A percentile compares a stretch with the other conserved stretches of the same genome.
Conservation (phyloP, 306 rosid species). For the Cicer bijugum region DNA sequence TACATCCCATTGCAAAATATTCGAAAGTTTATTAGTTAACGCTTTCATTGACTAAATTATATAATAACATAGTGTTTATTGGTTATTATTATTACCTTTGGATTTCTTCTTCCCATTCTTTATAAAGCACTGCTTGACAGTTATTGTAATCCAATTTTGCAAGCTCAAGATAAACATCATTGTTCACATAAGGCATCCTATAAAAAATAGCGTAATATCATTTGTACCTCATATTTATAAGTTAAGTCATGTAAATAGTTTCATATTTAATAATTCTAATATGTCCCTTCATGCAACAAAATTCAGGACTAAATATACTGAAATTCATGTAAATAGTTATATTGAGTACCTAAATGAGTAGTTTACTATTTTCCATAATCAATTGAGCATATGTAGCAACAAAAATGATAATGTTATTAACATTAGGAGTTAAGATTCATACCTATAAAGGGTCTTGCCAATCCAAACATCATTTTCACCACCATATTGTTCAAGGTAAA, state of each 20-base stretch:
- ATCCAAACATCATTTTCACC: conserved; percentile 81
- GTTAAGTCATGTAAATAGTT: not conserved
- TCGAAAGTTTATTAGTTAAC: not conserved
- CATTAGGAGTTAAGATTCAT: not conserved
- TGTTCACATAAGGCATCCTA: conserved; percentile 82
- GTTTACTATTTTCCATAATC: too few relatives aligned
- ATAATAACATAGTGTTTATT: not conserved
- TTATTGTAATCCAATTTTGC: conserved; percentile 77
- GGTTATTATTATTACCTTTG: conserved; percentile 53
- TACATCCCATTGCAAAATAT: not conserved
- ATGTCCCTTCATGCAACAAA: not conserved
- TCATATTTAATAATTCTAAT: not conserved
- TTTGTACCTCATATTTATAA: not conserved
- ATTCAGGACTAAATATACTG: too few relatives aligned
- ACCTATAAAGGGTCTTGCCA: conserved; percentile 94
- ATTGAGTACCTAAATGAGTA: too few relatives aligned
- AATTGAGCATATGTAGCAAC: too few relatives aligned
- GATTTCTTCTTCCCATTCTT: conserved; percentile 66
- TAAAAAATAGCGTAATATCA: not conserved
- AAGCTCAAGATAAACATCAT: conserved; percentile 66
- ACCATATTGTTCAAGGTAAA: conserved; percentile 79
- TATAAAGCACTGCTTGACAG: conserved; percentile 69
- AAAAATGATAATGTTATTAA: too few relatives aligned
- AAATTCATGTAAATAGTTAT: too few relatives aligned
- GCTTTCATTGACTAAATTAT: not conserved